Evolutionary conservation across 192 early-diverging fungal genomes (phyloP), one percentile per base, ranked within the genome.

Genomic region (Umbelopsis isabellina): DNA sequence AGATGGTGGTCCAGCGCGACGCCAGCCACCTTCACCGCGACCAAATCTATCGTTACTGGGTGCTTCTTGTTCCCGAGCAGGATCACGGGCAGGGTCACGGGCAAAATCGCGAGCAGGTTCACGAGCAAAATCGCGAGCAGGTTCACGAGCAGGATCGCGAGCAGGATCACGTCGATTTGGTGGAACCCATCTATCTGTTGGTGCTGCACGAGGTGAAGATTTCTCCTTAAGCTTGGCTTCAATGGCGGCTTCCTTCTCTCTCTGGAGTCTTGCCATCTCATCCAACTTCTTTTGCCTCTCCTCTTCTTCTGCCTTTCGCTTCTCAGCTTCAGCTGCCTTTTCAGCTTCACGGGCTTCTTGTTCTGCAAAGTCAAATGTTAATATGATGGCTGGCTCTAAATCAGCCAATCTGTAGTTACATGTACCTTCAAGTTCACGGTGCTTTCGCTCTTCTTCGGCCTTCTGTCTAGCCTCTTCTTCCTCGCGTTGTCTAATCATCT

Each of bases 311-410:
- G 20, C 75, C 33, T 71, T 81, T 71, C 84, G 81, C 52, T 75
- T 79, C 21, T 79, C 84, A 41, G 70, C 71, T 67, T 80, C 73
- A 48, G 76, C 81, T 23, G 74, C 75, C 41, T 75, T 73, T 72
- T 86, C 83, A 22, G 79, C 81, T 41, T 80, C 82, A 23, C 73
- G 79, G 55, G 75, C 81, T 75, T 89, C 88, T 45, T 61, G 64
- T 41, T 72, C 66, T 69, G 67, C 21, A 13, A 33, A 46, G 0
- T 27, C 11, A 30, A 20, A 12, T 52, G 21, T 23, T 16, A 25
- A 11, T 27, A 48, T 51, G 30, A 11, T 3, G 15, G 35, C 48
- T 10, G 15, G 20, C 20, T 49, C 4, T 25, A 35, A 15, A 1
- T 71, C 30, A 33, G 10, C 2, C 4, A 48, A 25, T 46, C 3